Percentiles rank a stretch among this genome's conserved stretches.
These are phyloP conservation scores for Flueggea neowawraea DNA, from an alignment of 441 rosid species.

Conservation along the genomic window DNA sequence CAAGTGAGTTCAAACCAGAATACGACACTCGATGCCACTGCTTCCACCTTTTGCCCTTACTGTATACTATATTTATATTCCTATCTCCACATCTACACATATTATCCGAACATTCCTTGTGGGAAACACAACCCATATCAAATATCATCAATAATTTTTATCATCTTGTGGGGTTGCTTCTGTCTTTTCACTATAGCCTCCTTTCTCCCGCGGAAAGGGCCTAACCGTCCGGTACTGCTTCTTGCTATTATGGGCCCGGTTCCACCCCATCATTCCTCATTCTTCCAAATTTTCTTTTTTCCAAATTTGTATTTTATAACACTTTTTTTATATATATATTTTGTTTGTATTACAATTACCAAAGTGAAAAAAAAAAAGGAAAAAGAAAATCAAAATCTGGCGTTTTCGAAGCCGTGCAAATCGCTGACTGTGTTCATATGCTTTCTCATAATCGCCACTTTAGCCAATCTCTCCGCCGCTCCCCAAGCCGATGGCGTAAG, in stretches of 20 bases:
- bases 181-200: constrained; percentile 3
- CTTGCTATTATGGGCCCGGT: constrained; percentile 33
- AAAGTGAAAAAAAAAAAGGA: constrained; percentile 2
- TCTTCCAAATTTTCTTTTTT: not conserved
- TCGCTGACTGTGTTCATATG: constrained; percentile 93
- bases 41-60: too few relatives aligned
- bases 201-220: constrained; percentile 40
- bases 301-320: constrained; percentile 17
- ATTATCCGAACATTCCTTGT: too few relatives aligned
- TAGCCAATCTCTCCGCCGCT: constrained; percentile 92
- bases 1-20: too few relatives aligned
- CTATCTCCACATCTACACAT: too few relatives aligned
- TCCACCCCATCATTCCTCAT: constrained; percentile 18
- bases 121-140: too few relatives aligned
- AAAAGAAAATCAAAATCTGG: constrained; percentile 78
- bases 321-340: constrained; percentile 10
- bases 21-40: too few relatives aligned
- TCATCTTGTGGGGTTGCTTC: not conserved
- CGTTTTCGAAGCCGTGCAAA: constrained; percentile 92
- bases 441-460: constrained; percentile 85
- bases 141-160: too few relatives aligned
- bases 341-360: constrained; percentile 16
- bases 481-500: constrained; percentile 93
- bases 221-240: constrained; percentile 49
- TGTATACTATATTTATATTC: too few relatives aligned